These are phyloP conservation scores for Metschnikowia lochheadii DNA, from an alignment of 805 yeast species.

Conservation along the genomic window DNA sequence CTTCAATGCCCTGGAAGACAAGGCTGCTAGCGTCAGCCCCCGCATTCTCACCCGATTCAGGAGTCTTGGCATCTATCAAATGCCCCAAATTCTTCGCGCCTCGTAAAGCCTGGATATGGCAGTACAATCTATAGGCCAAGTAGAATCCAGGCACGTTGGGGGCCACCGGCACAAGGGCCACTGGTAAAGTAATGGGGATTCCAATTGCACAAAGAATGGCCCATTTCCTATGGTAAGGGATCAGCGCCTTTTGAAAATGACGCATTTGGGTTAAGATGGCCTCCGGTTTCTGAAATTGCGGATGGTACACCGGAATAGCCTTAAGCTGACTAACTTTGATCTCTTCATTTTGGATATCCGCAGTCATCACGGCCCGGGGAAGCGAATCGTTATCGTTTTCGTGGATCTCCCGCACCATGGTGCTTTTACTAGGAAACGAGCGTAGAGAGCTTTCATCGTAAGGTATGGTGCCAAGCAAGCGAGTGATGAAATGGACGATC, in stretches of 20 bases:
- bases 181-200: constrained; percentile 75
- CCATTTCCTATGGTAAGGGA: constrained; percentile 52
- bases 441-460: constrained; percentile 76
- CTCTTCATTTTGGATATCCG: constrained; percentile 10
- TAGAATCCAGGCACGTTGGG: constrained; percentile 94
- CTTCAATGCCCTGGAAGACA: constrained; percentile 12
- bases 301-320: constrained; percentile 40
- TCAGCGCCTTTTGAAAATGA: constrained; percentile 41
- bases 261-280: constrained; percentile 38
- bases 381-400: constrained; percentile 17
- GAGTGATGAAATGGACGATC: constrained; percentile 51
- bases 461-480: constrained; percentile 58
- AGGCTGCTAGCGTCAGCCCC: constrained; percentile 8
- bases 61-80: constrained; percentile 38
- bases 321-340: constrained; percentile 29
- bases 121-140: constrained; percentile 73
- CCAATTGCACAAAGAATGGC: constrained; percentile 51
- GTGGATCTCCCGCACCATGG: constrained; percentile 50
- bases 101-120: constrained; percentile 72
- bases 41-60: constrained; percentile 12
- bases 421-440: constrained; percentile 66
- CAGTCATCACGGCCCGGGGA: constrained; percentile 13
- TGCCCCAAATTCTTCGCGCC: constrained; percentile 69
- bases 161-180: constrained; percentile 75
- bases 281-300: constrained; percentile 30